Percentiles rank a stretch among this genome's conserved stretches.
Evolutionary conservation across 2,329 filamentous ascomycete species (phyloP).

Genomic region (Emmonsia crescens): DNA sequence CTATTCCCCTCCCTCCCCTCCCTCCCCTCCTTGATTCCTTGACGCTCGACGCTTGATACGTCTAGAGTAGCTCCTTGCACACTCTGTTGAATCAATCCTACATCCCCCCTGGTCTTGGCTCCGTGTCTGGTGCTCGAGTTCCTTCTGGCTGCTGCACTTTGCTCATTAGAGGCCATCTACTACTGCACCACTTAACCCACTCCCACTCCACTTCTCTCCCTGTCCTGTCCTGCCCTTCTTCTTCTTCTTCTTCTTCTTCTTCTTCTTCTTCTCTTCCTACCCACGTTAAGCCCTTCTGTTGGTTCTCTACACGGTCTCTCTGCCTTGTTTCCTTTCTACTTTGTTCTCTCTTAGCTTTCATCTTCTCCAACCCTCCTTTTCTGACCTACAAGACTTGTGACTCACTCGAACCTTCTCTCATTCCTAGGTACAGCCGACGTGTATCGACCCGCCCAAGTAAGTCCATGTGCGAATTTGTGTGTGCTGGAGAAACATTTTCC

Average conservation of each 20-base stretch:
- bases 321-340: conserved; percentile 3
- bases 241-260: neutral
- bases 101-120: conserved; percentile 8
- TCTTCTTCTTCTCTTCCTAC: neutral
- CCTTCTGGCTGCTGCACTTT: neutral
- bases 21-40: conserved; percentile 7
- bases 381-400: conserved; percentile 7
- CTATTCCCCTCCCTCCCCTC: conserved; percentile 1
- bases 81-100: conserved; percentile 1
- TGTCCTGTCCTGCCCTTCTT: conserved; percentile 2
- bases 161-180: conserved; percentile 5
- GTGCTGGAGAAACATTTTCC: neutral
- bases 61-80: neutral
- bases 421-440: conserved; percentile 33
- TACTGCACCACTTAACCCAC: conserved; percentile 5
- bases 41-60: conserved; percentile 7
- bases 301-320: neutral
- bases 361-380: neutral
- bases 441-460: conserved; percentile 38
- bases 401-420: conserved; percentile 12
- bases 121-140: neutral
- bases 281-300: neutral
- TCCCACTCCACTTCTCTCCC: neutral
- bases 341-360: conserved; percentile 4
- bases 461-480: conserved; percentile 14